phyloP scores from a whole-genome alignment of 2,329 filamentous ascomycete species.

The Colletotrichum sansevieriae region DNA sequence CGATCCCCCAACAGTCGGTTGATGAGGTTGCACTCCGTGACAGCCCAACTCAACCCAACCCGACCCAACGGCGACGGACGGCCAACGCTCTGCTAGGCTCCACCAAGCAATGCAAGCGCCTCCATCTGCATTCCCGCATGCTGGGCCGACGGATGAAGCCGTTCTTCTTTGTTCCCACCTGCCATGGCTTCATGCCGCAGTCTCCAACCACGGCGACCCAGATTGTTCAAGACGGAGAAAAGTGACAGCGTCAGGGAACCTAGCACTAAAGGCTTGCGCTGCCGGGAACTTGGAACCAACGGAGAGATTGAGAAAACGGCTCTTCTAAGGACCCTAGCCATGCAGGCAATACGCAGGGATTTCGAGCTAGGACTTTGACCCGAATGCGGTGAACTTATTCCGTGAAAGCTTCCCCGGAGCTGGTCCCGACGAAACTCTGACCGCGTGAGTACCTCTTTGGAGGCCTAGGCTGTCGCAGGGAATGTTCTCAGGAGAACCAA shows the following conservation, averaged over 20 bases:
- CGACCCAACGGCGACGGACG: constrained; percentile 22
- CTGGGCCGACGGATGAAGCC: constrained; percentile 39
- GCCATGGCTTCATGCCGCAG: constrained; percentile 15
- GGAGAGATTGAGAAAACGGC: constrained; percentile 30
- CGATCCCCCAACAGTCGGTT: constrained; percentile 5
- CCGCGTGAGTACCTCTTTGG: constrained; percentile 15
- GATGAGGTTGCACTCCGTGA: constrained; percentile 33
- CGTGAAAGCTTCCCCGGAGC: constrained; percentile 24
- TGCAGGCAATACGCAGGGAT: constrained; percentile 27
- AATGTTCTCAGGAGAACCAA: constrained; percentile 4
- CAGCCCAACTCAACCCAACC: constrained; percentile 36
- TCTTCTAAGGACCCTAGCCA: constrained; percentile 22
- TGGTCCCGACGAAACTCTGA: constrained; percentile 16
- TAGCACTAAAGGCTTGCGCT: constrained; percentile 17
- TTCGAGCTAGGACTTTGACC: constrained; percentile 1
- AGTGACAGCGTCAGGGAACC: constrained; percentile 9
- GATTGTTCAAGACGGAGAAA: constrained; percentile 18
- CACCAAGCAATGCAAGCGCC: constrained; percentile 25
- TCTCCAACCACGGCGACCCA: constrained; percentile 7
- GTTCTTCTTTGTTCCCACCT: constrained; percentile 32
- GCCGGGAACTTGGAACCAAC: constrained; percentile 35
- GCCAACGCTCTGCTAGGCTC: constrained; percentile 20
- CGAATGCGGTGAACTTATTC: constrained; percentile 22
- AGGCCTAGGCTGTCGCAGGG: constrained; percentile 1
- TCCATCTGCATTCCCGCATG: constrained; percentile 27